Conservation (phyloP, 306 rosid genomes). For the Malus sieversii region DNA sequence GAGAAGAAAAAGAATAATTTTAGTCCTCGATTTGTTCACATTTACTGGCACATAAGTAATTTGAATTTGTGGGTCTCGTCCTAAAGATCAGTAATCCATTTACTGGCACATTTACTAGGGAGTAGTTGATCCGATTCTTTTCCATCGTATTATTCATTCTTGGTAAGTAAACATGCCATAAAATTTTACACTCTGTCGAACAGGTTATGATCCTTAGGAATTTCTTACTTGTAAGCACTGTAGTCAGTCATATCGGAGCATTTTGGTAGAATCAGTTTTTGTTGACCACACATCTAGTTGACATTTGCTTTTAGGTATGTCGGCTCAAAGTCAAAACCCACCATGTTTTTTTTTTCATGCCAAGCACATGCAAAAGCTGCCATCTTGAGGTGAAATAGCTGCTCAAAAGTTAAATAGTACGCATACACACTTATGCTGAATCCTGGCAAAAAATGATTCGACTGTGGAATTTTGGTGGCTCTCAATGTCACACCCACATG, state of each 20-base stretch:
- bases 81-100: no score
- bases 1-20: not conserved
- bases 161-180: no score
- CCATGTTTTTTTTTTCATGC: slow-evolving; percentile 7
- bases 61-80: no score
- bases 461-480: not conserved
- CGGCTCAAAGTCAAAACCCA: slow-evolving; percentile 16
- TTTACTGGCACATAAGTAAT: not conserved
- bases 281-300: not conserved
- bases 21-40: not conserved
- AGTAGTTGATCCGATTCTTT: no score
- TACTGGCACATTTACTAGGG: no score
- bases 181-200: no score
- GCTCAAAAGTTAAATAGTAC: not conserved
- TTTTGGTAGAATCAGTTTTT: not conserved
- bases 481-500: not conserved
- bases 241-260: not conserved
- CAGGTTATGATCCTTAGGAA: not conserved
- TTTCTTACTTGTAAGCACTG: no score
- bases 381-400: slow-evolving; percentile 2
- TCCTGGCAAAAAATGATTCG: not conserved
- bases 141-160: no score
- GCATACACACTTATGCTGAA: not conserved
- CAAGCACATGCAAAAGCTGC: slow-evolving; percentile 19
- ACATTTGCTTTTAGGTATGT: not conserved